These are phyloP conservation scores for Neurospora africana DNA, from an alignment of 495 filamentous ascomycete species.

Conservation along the genomic window DNA sequence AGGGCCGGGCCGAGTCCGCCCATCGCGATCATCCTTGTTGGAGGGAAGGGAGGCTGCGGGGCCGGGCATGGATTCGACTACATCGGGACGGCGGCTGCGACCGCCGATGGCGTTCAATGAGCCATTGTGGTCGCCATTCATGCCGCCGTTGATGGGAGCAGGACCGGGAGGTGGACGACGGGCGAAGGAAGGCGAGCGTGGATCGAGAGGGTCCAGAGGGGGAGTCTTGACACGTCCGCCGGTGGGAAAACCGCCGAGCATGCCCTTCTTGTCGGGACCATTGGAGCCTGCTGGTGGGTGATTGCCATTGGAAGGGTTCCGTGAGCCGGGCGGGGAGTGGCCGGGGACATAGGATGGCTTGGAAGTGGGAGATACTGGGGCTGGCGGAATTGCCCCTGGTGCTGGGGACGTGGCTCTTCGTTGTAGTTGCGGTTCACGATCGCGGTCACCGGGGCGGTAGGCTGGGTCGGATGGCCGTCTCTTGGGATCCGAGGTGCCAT, in stretches of 20 bases:
- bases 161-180: not conserved
- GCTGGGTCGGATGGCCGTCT: not conserved
- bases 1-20: not conserved
- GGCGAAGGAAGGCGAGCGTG: not conserved
- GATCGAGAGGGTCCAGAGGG: not conserved
- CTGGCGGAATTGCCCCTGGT: not conserved
- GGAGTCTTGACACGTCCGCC: not conserved
- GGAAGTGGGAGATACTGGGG: not conserved
- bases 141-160: not conserved
- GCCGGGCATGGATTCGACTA: not conserved
- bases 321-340: not conserved
- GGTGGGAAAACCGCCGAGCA: not conserved
- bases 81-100: not conserved
- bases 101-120: not conserved
- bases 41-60: not conserved
- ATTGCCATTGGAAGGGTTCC: not conserved
- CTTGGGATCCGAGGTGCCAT: not conserved
- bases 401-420: not conserved
- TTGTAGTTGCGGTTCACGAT: not conserved
- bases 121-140: not conserved
- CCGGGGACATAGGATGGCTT: not conserved
- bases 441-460: not conserved
- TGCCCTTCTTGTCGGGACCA: not conserved
- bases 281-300: not conserved
- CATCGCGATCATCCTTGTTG: not conserved